Evolutionary conservation across 352 stramenopile genomes (phyloP), one percentile per base, ranked within the genome.

Genomic region (Phytophthora idaei): DNA sequence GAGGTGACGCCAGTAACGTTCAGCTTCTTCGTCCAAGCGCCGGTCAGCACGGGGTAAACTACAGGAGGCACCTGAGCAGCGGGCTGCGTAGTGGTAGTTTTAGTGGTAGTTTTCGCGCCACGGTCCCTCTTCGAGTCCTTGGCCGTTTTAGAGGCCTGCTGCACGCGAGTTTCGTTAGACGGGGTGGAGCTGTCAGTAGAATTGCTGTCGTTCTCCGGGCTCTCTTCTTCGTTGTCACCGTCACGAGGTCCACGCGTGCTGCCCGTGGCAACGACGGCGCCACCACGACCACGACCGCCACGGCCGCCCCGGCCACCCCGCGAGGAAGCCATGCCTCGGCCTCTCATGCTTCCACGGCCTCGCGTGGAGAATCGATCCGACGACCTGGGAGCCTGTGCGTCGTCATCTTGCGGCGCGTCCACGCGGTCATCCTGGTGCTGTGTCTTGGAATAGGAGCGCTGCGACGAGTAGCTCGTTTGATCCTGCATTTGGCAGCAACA

Each of bases 1-100:
- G 75, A 58, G 11, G 62, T 71, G 27, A 71, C 48, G 6, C 70
- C 69, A 28, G 69, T 69, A 42, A 92, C 76, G 56, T 88, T 90
- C 21, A 84, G 78, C 66, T 88, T 89, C 71, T 92, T 90, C 27
- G 79, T 81, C 84, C 84, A 92, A 21, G 84, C 84, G 41, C 84
- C 84, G 15, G 77, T 87, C 29, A 92, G 59, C 29, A 92, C 77
- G 1, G 84, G 81, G 53, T 74, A 67, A 48, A 85, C 84, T 47
- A 84, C 68, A 34, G 79, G 79, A 12, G 81, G 74, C 17, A 68
- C 67, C 27, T 83, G 29, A 64, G 60, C 5, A 75, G 64, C 27
- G 51, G 73, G 45, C 39, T 75, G 68, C 48, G 77, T 69, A 49
- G 77, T 71, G 25, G 72, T 69, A 54, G 67, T 65, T 67, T 87